These are phyloP conservation scores for Candida quercuum DNA, from an alignment of 805 yeast species.

Conservation along the genomic window DNA sequence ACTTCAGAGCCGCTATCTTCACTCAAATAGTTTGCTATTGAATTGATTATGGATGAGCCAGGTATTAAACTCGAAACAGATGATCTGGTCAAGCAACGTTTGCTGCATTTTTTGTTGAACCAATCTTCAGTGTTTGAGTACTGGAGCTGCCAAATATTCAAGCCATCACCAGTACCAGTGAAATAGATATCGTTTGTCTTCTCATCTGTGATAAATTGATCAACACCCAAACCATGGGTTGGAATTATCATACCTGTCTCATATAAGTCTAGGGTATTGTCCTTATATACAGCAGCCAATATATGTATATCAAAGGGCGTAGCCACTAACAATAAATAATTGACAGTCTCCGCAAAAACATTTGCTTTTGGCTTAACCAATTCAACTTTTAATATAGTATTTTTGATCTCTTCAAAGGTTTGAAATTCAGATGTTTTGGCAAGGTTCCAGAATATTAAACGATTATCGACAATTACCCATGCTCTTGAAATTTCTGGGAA, in stretches of 20 bases:
- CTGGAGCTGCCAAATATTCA: conserved; percentile 80
- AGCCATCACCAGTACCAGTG: conserved; percentile 72
- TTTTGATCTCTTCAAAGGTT: conserved; percentile 76
- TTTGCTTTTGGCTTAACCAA: conserved; percentile 78
- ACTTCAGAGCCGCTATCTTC: conserved; percentile 38
- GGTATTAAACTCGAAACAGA: conserved; percentile 47
- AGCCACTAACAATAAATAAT: conserved; percentile 66
- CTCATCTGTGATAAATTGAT: conserved; percentile 52
- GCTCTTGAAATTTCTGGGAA: conserved; percentile 75
- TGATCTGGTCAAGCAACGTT: conserved; percentile 75
- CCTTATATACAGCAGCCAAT: conserved; percentile 58
- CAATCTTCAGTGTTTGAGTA: conserved; percentile 82
- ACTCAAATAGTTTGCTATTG: conserved; percentile 28
- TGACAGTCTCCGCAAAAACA: conserved; percentile 75
- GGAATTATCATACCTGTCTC: conserved; percentile 82
- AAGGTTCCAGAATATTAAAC: conserved; percentile 81
- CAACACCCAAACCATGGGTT: conserved; percentile 70
- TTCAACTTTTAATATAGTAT: conserved; percentile 70
- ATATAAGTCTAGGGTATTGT: conserved; percentile 57
- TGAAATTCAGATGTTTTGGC: conserved; percentile 58
- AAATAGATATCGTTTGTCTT: conserved; percentile 78
- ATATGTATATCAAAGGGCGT: conserved; percentile 78
- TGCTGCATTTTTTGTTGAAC: conserved; percentile 78
- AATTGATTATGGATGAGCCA: conserved; percentile 31
- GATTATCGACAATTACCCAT: conserved; percentile 83